phyloP scores from a whole-genome alignment of 2,329 filamentous ascomycete genomes.

The Fusarium nanum region DNA sequence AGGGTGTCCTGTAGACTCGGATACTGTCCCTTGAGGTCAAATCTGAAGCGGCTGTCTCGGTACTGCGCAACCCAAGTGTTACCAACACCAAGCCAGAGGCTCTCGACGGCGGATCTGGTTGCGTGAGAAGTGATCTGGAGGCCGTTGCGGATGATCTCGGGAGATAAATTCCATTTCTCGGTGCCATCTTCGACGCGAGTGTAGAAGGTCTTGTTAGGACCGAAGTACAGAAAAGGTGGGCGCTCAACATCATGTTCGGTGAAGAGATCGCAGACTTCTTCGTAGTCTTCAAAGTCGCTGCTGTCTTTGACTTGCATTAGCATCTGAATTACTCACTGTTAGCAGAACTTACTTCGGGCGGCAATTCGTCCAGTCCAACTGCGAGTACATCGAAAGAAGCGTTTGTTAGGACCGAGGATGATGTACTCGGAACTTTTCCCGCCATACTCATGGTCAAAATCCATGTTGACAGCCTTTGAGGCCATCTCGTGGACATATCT shows the following conservation, averaged over 20 bases:
- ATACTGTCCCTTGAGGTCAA: slow-evolving; percentile 37
- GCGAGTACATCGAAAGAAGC: slow-evolving; percentile 41
- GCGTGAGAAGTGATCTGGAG: slow-evolving; percentile 19
- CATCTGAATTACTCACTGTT: not conserved
- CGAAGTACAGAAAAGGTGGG: slow-evolving; percentile 38
- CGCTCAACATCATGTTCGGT: slow-evolving; percentile 38
- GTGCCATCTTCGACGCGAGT: slow-evolving; percentile 27
- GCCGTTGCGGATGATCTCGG: not conserved
- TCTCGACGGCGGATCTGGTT: slow-evolving; percentile 12
- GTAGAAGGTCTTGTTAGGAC: slow-evolving; percentile 33
- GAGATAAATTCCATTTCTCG: slow-evolving; percentile 36
- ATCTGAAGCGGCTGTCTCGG: slow-evolving; percentile 26
- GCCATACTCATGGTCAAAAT: slow-evolving; percentile 23
- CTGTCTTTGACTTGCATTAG: slow-evolving; percentile 6
- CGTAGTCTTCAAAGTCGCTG: slow-evolving; percentile 37
- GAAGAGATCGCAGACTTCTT: slow-evolving; percentile 29
- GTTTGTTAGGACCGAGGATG: slow-evolving; percentile 34
- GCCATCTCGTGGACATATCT: slow-evolving; percentile 16
- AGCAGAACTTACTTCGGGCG: slow-evolving; percentile 22
- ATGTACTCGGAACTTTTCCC: slow-evolving; percentile 23
- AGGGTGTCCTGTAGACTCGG: slow-evolving; percentile 5
- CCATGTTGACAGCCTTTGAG: not conserved
- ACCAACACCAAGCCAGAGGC: slow-evolving; percentile 40
- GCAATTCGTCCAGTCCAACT: slow-evolving; percentile 26
- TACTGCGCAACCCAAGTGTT: slow-evolving; percentile 42